These are phyloP conservation scores for Venturiaceae sp. DNA, from an alignment of 2,329 filamentous ascomycete genomes.

Conservation along the genomic window DNA sequence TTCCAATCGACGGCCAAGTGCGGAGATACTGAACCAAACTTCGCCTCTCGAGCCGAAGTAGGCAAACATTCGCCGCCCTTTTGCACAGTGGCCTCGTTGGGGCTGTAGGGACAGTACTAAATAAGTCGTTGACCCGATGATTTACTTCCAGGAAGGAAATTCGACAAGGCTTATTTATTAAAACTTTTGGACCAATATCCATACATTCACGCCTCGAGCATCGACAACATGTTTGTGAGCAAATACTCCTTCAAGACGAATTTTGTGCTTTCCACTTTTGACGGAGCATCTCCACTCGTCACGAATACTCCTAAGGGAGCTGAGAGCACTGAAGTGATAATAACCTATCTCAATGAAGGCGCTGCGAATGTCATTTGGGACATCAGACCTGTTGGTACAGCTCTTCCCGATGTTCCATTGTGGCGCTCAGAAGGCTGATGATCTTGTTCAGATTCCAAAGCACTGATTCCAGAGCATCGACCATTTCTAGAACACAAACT, in stretches of 20 bases:
- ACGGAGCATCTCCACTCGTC: background rate
- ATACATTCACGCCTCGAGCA: background rate
- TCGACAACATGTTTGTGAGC: background rate
- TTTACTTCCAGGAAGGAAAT: background rate
- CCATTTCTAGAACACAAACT: constrained; percentile 33
- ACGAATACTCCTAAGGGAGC: background rate
- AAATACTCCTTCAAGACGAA: background rate
- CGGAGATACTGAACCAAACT: background rate
- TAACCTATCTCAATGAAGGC: constrained; percentile 52
- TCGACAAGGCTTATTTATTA: too few relatives aligned
- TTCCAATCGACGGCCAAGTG: background rate
- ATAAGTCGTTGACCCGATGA: too few relatives aligned
- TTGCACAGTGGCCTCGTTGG: background rate
- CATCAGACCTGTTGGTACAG: constrained; percentile 13
- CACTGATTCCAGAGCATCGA: constrained; percentile 11
- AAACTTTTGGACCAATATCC: background rate
- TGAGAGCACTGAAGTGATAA: background rate
- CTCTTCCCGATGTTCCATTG: background rate
- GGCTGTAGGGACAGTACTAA: background rate
- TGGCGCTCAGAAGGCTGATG: background rate
- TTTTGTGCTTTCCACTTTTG: background rate
- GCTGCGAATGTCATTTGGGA: constrained; percentile 63
- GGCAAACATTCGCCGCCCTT: background rate
- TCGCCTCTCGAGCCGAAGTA: background rate
- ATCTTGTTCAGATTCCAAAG: constrained; percentile 10